Percentiles rank a stretch among this genome's conserved stretches.
These are phyloP conservation scores for Debaryomyces psychrophilus DNA, from an alignment of 1,139 yeast species.

Conservation along the genomic window DNA sequence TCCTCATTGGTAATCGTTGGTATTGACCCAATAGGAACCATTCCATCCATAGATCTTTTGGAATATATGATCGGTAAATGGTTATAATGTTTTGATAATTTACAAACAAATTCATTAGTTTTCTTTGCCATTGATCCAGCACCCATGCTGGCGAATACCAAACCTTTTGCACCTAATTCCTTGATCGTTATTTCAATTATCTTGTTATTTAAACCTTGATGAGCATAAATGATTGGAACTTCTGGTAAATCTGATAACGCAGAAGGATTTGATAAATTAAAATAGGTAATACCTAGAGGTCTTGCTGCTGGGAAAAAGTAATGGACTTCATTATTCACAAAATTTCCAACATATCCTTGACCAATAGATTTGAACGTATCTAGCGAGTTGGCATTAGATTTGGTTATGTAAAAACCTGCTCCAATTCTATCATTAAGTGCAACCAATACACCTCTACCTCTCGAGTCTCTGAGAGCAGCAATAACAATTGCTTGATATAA, in stretches of 20 bases:
- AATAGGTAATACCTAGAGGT: constrained; percentile 54
- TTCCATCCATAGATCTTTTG: constrained; percentile 66
- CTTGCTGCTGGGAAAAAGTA: constrained; percentile 65
- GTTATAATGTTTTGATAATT: constrained; percentile 31
- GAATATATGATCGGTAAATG: constrained; percentile 62
- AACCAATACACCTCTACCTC: constrained; percentile 63
- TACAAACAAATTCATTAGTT: constrained; percentile 47
- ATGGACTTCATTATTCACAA: constrained; percentile 66
- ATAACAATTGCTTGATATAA: constrained; percentile 69
- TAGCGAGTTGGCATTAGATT: constrained; percentile 67
- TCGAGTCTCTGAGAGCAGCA: constrained; percentile 53
- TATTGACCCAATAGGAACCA: constrained; percentile 45
- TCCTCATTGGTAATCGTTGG: constrained; percentile 27
- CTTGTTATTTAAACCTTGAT: constrained; percentile 59
- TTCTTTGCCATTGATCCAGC: constrained; percentile 64
- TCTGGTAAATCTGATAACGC: constrained; percentile 34
- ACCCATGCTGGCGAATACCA: constrained; percentile 71
- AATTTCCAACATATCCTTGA: constrained; percentile 71
- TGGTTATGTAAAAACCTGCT: constrained; percentile 69
- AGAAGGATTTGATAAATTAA: constrained; percentile 28
- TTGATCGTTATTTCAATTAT: constrained; percentile 49
- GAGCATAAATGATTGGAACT: constrained; percentile 59
- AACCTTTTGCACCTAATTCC: constrained; percentile 50
- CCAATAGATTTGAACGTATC: constrained; percentile 71
- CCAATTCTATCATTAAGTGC: constrained; percentile 70